Conservation (phyloP, 108 stramenopile genomes). For the Skeletonema grethae region DNA sequence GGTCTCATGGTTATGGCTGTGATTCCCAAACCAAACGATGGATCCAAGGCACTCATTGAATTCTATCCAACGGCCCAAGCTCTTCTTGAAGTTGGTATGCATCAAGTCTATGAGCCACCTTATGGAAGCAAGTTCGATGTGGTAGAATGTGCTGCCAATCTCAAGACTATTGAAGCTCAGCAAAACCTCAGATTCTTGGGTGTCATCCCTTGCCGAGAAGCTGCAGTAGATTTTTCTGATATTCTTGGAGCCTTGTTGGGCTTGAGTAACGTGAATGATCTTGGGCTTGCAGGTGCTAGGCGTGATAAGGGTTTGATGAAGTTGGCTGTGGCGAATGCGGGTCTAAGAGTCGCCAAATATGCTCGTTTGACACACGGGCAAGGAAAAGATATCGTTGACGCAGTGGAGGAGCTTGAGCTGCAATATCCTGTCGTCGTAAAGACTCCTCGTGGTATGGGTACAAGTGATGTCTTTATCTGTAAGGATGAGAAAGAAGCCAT, state of each 20-base stretch:
- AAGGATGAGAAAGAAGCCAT: constrained; percentile 48
- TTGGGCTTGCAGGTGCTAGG: constrained; percentile 53
- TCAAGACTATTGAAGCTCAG: constrained; percentile 62
- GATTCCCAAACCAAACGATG: constrained; percentile 53
- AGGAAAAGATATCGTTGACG: constrained; percentile 43
- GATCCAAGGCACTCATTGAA: constrained; percentile 31
- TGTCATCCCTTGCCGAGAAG: constrained; percentile 55
- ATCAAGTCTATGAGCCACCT: constrained; percentile 64
- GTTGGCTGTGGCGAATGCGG: constrained; percentile 59
- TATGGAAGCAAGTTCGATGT: constrained; percentile 54
- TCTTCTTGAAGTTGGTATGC: constrained; percentile 54
- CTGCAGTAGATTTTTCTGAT: constrained; percentile 54
- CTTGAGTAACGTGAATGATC: constrained; percentile 51
- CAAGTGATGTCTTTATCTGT: constrained; percentile 63
- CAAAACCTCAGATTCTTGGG: constrained; percentile 60
- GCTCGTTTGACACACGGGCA: constrained; percentile 51
- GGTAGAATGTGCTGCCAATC: constrained; percentile 58
- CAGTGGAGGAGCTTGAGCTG: constrained; percentile 56
- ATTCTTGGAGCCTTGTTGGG: constrained; percentile 55
- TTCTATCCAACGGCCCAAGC: constrained; percentile 58
- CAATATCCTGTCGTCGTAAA: constrained; percentile 62
- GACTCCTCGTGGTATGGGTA: constrained; percentile 59
- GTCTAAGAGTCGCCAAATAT: constrained; percentile 62
- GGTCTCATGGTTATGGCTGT: constrained; percentile 63
- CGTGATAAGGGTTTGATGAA: constrained; percentile 74